Base-by-base conservation (phyloP, 495 filamentous ascomycete genomes). In the Neurospora sp. region DNA sequence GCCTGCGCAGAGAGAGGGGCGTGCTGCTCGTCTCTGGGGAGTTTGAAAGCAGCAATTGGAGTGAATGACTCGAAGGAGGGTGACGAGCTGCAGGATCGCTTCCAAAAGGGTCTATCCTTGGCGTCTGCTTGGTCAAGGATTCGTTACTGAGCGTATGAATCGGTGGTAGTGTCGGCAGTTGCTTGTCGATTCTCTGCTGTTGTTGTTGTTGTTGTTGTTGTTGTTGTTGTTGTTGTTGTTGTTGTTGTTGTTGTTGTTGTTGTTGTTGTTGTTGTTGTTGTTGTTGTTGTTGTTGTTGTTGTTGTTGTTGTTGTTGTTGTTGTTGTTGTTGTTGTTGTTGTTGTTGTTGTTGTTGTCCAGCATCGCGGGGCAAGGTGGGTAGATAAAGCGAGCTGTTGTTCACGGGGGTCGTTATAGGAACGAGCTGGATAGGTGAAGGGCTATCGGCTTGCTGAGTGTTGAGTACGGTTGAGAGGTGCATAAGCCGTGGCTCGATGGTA, bases 401-500 rank as follows among this genome's bases (percentile, higher is more conserved):
- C 27, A 77, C 77, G 16, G 73, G 79, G 73, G 31, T 80, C 78
- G 59, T 65, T 35, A 82, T 77, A 20, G 85, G 81, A 5, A 79
- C 75, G 35, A 73, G 72, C 72, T 84, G 82, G 71, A 86, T 80
- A 39, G 85, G 84, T 39, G 85, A 84, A 8, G 86, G 82, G 68
- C 77, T 76, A 73, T 79, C 79, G 69, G 78, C 81, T 74, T 79
- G 83, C 73, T 81, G 79, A 74, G 84, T 82, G 78, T 87, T 87
- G 78, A 89, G 82, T 35, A 65, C 53, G 14, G 53, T 65, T 65
- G 53, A 65, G 70, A 89, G 82, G 77, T 87, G 84, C 75, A 87
- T 88, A 47, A 89, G 82, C 77, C 86, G 82, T 75, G 87, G 87
- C 84, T 89, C 87, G 79, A 88, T 87, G 71, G 85, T 88, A 75